A percentile compares a stretch with the other conserved stretches of the same genome.
Evolutionary conservation across 1,284 basidiomycete genomes (phyloP).

Genomic region (Sporisorium iseilematis-ciliati): DNA sequence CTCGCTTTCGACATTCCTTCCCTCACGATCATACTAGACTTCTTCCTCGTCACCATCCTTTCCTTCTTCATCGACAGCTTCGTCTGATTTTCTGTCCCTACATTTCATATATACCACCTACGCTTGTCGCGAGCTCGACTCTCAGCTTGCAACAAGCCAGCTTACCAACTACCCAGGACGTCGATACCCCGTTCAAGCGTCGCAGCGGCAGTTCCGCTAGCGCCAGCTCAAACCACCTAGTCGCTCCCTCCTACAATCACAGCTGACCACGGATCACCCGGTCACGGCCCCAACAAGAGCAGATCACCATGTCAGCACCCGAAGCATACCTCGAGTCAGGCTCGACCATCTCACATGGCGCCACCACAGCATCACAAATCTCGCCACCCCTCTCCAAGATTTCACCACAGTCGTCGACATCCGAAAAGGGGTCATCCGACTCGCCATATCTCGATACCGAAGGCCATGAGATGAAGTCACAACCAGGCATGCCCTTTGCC

Average conservation of each 20-base stretch:
- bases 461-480: conserved; percentile 11
- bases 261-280: not conserved
- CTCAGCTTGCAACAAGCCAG: conserved; percentile 4
- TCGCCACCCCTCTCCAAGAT: conserved; percentile 15
- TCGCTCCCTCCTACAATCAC: not conserved
- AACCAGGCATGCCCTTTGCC: conserved; percentile 37
- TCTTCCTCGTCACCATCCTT: not conserved
- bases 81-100: not conserved
- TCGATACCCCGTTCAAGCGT: not conserved
- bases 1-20: not conserved
- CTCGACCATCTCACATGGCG: conserved; percentile 10
- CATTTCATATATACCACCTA: not conserved
- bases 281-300: not conserved
- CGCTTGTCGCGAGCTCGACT: conserved; percentile 6
- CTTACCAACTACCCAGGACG: not conserved
- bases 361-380: conserved; percentile 10
- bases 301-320: conserved; percentile 25
- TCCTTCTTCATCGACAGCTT: not conserved
- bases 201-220: conserved; percentile 7
- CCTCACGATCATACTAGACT: not conserved
- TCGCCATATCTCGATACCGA: conserved; percentile 44
- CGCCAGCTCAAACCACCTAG: not conserved
- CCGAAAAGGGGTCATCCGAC: conserved; percentile 20
- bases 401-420: conserved; percentile 22
- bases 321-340: conserved; percentile 16